phyloP scores from a whole-genome alignment of 352 stramenopile species.

The Phytopythium kandeliae region DNA sequence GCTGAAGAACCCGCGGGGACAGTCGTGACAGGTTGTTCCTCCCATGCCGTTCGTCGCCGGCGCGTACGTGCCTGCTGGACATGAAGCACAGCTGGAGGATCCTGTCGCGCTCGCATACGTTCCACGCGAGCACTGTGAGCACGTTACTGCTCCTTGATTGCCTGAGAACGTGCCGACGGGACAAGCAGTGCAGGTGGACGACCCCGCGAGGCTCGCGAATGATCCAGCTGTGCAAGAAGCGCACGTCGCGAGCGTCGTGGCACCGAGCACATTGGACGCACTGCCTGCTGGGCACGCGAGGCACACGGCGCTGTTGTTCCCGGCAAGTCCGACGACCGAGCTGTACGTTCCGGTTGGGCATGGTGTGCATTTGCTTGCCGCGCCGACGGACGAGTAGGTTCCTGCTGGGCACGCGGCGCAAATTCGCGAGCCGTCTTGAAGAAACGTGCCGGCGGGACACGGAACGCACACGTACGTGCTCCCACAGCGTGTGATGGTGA shows the following conservation, averaged over 20 bases:
- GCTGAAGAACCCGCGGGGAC: slow-evolving; percentile 57
- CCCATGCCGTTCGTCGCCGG: slow-evolving; percentile 18
- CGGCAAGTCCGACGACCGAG: slow-evolving; percentile 29
- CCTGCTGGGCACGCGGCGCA: slow-evolving; percentile 39
- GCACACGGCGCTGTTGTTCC: slow-evolving; percentile 21
- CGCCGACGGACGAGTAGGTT: slow-evolving; percentile 34
- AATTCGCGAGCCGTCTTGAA: slow-evolving; percentile 46
- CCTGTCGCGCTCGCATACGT: slow-evolving; percentile 30
- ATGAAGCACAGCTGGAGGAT: slow-evolving; percentile 30
- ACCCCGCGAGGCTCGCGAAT: slow-evolving; percentile 16
- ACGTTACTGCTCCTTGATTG: slow-evolving; percentile 19
- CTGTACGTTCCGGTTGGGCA: slow-evolving; percentile 51
- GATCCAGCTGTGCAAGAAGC: slow-evolving; percentile 20
- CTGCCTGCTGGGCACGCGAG: slow-evolving; percentile 41
- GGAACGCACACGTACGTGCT: slow-evolving; percentile 60
- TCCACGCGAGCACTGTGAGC: slow-evolving; percentile 31
- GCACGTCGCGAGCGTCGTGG: slow-evolving; percentile 23
- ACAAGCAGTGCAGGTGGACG: slow-evolving; percentile 15
- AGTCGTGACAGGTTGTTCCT: slow-evolving; percentile 37
- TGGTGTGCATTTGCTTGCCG: slow-evolving; percentile 29
- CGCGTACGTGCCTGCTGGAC: slow-evolving; percentile 37
- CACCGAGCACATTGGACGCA: slow-evolving; percentile 31
- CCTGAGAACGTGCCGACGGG: slow-evolving; percentile 12
- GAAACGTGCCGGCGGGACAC: slow-evolving; percentile 48
- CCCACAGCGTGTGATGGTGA: slow-evolving; percentile 52